phyloP scores from a whole-genome alignment of 352 stramenopile genomes.

The Phytopythium chamaehyphon region DNA sequence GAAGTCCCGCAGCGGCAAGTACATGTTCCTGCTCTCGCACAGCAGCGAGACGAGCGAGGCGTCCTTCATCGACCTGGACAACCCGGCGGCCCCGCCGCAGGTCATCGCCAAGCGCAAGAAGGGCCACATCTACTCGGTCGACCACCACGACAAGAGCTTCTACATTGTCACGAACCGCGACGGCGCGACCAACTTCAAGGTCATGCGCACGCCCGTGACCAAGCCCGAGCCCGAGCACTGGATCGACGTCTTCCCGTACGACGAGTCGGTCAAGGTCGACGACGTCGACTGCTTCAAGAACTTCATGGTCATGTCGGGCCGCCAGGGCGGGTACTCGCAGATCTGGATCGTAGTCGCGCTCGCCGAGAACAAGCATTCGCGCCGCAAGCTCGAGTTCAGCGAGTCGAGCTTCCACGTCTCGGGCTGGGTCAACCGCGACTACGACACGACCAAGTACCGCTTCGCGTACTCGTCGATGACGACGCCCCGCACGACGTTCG shows the following conservation, averaged over 20 bases:
- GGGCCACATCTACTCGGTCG: slow-evolving; percentile 77
- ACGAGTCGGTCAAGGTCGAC: slow-evolving; percentile 80
- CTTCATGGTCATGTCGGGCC: slow-evolving; percentile 83
- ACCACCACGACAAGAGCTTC: slow-evolving; percentile 87
- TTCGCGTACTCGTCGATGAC: slow-evolving; percentile 93
- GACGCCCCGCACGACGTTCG: slow-evolving; percentile 84
- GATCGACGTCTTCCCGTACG: slow-evolving; percentile 86
- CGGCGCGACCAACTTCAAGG: slow-evolving; percentile 91
- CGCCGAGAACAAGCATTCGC: slow-evolving; percentile 34
- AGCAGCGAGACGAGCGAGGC: slow-evolving; percentile 93
- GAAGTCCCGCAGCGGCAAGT: slow-evolving; percentile 92
- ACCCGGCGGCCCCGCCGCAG: slow-evolving; percentile 39
- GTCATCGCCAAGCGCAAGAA: slow-evolving; percentile 66
- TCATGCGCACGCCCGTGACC: slow-evolving; percentile 70
- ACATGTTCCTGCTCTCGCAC: slow-evolving; percentile 86
- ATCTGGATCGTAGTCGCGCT: slow-evolving; percentile 80
- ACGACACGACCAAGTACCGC: slow-evolving; percentile 85
- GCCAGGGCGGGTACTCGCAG: slow-evolving; percentile 83
- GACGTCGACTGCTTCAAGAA: slow-evolving; percentile 85
- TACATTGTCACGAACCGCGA: slow-evolving; percentile 95
- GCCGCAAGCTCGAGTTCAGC: slow-evolving; percentile 78
- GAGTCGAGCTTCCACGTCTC: slow-evolving; percentile 90
- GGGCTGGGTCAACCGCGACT: slow-evolving; percentile 80
- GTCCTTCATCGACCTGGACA: slow-evolving; percentile 66
- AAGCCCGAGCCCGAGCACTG: slow-evolving; percentile 65